Base-by-base conservation (phyloP, 2,329 filamentous ascomycete species). In the Penicillium decumbens region DNA sequence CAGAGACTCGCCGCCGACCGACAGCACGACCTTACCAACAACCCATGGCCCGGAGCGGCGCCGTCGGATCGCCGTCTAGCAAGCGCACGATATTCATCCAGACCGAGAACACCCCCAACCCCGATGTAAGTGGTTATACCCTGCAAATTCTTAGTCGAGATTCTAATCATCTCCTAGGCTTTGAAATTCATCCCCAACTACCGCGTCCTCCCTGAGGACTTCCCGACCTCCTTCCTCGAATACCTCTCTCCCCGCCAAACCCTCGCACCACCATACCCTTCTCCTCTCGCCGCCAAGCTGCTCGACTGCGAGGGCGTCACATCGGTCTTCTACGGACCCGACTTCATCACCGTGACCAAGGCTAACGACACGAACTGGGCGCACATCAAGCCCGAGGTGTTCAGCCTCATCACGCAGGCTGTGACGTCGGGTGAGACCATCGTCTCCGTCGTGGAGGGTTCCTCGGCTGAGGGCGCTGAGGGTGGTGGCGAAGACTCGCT, bases 271-370 rank as follows among this genome's bases (percentile, higher is more conserved):
- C 92, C 92, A 1, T 83, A 96, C 68, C 89, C 92, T 3, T 97
- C 92, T 18, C 91, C 89, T 15, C 82, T 98, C 37, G 93, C 93
- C 4, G 87, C 91, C 29, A 85, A 90, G 69, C 80, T 98, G 44
- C 85, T 97, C 78, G 91, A 89, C 68, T 87, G 96, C 54, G 93
- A 97, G 66, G 93, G 93, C 39, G 87, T 97, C n/a, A 91, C 87
- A 3, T 85, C 89, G 1, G 88, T 98, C 20, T 97, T 97, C 73
- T 96, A 95, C 72, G 93, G 92, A 45, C 75, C 83, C 29, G 91
- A 98, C 69, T 97, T 95, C 75, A 97, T 98, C 72, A 98, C 93
- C 10, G 87, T 98, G 30, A 96, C 88, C 38, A 98, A 98, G 72
- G 83, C 88, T 41, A 79, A 83, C 56, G 88, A 93, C 59, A 88